Evolutionary conservation across 495 filamentous ascomycete species (phyloP).

Genomic region (Lindgomyces ingoldianus): DNA sequence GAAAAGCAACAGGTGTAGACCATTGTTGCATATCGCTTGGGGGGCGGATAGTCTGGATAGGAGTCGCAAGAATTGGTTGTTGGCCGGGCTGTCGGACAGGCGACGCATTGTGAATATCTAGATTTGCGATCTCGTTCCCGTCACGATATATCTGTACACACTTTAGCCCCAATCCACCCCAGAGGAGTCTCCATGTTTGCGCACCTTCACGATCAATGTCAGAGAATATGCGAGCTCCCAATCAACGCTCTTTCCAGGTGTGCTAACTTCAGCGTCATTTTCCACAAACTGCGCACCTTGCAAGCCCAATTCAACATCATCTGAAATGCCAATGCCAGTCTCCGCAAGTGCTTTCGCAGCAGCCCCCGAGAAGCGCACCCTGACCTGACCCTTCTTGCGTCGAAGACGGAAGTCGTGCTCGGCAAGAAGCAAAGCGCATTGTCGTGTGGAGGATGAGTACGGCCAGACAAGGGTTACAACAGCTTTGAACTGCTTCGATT

Average conservation of each 20-base stretch:
- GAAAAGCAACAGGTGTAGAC: conserved; percentile 76
- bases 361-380: conserved; percentile 71
- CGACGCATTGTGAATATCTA: conserved; percentile 29
- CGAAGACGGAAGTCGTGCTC: conserved; percentile 88
- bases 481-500: conserved; percentile 55
- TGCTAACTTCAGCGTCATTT: conserved; percentile 50
- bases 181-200: neutral
- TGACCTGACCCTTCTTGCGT: conserved; percentile 75
- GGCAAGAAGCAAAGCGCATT: conserved; percentile 73
- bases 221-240: conserved; percentile 70
- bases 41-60: conserved; percentile 36
- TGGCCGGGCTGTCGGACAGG: too few species aligned
- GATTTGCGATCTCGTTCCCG: conserved; percentile 10
- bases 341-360: conserved; percentile 69
- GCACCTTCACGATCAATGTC: conserved; percentile 63
- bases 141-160: conserved; percentile 21
- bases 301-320: conserved; percentile 69
- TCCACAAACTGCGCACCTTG: conserved; percentile 55
- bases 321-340: conserved; percentile 70
- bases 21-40: conserved; percentile 45
- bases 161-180: neutral
- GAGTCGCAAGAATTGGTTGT: conserved; percentile 3
- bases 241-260: conserved; percentile 68
- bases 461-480: conserved; percentile 89
- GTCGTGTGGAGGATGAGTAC: conserved; percentile 72